Evolutionary conservation across 2,329 filamentous ascomycete species (phyloP).

Genomic region (Talaromyces amestolkiae): DNA sequence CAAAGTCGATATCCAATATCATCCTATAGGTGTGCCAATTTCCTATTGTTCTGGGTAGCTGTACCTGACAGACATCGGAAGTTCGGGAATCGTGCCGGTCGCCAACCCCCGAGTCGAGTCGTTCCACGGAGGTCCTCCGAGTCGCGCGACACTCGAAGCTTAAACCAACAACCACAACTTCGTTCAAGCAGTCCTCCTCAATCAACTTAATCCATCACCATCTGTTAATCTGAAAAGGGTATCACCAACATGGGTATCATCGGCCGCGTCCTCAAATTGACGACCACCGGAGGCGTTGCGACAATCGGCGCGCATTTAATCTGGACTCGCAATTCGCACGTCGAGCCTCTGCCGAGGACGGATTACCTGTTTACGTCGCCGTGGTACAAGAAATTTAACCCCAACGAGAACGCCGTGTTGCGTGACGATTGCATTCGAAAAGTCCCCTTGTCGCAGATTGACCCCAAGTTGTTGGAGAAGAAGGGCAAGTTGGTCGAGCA

Average conservation of each 20-base stretch:
- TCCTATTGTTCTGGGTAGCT: not conserved
- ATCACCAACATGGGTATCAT: conserved; percentile 53
- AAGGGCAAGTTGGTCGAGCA: conserved; percentile 61
- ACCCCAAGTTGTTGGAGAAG: conserved; percentile 62
- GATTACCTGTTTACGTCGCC: conserved; percentile 62
- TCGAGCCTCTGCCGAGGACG: conserved; percentile 57
- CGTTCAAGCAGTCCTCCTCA: not conserved
- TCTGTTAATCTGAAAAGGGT: not conserved
- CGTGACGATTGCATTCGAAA: conserved; percentile 64
- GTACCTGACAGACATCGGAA: not conserved
- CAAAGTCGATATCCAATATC: not conserved
- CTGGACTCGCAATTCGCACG: conserved; percentile 54
- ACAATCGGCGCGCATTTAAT: conserved; percentile 54
- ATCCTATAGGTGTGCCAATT: too few relatives aligned
- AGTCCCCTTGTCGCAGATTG: conserved; percentile 62
- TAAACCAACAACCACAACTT: conserved; percentile 1
- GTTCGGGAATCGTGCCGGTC: not conserved
- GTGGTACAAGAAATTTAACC: conserved; percentile 60
- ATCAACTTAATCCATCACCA: not conserved
- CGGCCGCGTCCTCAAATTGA: conserved; percentile 42
- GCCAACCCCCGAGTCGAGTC: not conserved
- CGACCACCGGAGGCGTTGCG: conserved; percentile 49
- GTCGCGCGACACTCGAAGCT: conserved; percentile 6
- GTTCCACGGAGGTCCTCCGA: conserved; percentile 5
- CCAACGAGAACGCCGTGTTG: conserved; percentile 59